Evolutionary conservation across 108 stramenopile genomes (phyloP).

Genomic region (Schizochytrium sp.): DNA sequence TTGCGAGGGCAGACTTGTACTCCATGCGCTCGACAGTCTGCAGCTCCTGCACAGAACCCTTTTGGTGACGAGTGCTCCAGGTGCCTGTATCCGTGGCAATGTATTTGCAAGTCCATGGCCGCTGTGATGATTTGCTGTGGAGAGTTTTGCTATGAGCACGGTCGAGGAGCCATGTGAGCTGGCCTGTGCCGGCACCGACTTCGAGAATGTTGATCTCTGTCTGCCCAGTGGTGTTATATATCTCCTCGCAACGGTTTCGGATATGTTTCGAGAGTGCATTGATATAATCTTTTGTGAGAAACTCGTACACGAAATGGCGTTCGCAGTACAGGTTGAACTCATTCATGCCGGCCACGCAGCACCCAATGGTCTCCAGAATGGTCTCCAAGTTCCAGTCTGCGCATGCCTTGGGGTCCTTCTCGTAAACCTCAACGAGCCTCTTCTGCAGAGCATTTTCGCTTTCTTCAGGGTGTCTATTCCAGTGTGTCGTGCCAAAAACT

Average conservation of each 20-base stretch:
- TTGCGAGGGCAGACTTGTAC: conserved; percentile 25
- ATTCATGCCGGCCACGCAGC: conserved; percentile 61
- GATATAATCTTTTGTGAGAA: conserved; percentile 46
- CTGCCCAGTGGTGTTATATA: not conserved
- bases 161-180: conserved; percentile 34
- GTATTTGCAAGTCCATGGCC: not conserved
- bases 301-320: conserved; percentile 57
- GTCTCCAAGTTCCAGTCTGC: conserved; percentile 33
- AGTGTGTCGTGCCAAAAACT: conserved; percentile 9
- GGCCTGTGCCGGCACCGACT: conserved; percentile 39
- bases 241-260: not conserved
- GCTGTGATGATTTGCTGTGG: conserved; percentile 7
- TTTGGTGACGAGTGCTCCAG: conserved; percentile 48
- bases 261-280: not conserved
- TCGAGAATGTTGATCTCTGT: conserved; percentile 30
- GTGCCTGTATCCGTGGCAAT: conserved; percentile 49
- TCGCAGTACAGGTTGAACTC: conserved; percentile 53
- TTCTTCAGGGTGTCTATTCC: conserved; percentile 38
- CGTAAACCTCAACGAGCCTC: conserved; percentile 10
- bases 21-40: conserved; percentile 31
- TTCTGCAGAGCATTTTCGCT: conserved; percentile 1
- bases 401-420: not conserved
- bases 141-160: not conserved
- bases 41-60: not conserved
- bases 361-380: not conserved